Percentiles rank a stretch among this genome's conserved stretches.
Conservation (phyloP, 345 rosid genomes). For the Pelargonium nanum region DNA sequence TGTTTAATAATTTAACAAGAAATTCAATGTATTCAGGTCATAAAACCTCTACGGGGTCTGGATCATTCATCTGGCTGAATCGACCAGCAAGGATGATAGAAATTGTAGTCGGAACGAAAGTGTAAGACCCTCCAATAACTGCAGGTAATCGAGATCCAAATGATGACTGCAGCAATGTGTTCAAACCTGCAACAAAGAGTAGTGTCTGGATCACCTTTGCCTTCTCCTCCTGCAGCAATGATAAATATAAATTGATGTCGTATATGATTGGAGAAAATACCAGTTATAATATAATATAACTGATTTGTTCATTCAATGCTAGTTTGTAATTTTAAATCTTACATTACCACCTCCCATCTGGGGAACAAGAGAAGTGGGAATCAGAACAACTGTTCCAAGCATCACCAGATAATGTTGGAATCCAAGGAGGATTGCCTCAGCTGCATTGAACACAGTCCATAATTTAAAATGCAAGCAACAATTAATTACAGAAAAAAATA, state of each 20-base stretch:
- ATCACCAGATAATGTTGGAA: conserved; percentile 95
- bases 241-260: conserved; percentile 2
- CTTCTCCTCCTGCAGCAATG: conserved; percentile 24
- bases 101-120: conserved; percentile 29
- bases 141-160: conserved; percentile 28
- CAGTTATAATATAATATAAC: background rate
- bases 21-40: background rate
- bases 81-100: conserved; percentile 59
- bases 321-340: conserved; percentile 14
- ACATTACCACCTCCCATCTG: conserved; percentile 99
- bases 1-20: no score
- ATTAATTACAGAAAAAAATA: conserved; percentile 7
- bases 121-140: conserved; percentile 31
- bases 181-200: conserved; percentile 33
- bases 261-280: no score
- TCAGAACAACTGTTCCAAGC: conserved; percentile 91
- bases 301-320: background rate
- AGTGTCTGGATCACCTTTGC: conserved; percentile 30
- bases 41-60: conserved; percentile 10
- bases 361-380: conserved; percentile 89
- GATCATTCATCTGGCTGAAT: conserved; percentile 49
- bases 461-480: background rate
- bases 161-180: conserved; percentile 26
- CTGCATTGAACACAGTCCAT: conserved; percentile 37
- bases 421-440: conserved; percentile 89